These are phyloP conservation scores for Peniophora sp. DNA, from an alignment of 1,284 basidiomycete species.

Conservation along the genomic window DNA sequence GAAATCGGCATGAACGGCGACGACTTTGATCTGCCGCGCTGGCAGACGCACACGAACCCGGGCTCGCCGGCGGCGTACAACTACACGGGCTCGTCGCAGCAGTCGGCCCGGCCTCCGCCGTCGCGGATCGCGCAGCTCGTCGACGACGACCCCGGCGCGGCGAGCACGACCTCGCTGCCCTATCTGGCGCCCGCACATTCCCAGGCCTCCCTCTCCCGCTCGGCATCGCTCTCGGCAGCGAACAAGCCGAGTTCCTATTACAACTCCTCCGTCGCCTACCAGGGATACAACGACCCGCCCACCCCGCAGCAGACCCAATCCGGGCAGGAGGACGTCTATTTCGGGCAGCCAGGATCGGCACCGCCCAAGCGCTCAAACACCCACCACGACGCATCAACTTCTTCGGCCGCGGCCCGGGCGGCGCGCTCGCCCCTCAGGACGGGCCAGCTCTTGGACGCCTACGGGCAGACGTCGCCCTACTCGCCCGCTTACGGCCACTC, in stretches of 20 bases:
- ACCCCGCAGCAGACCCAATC: slow-evolving; percentile 13
- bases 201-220: slow-evolving; percentile 50
- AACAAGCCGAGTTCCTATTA: slow-evolving; percentile 41
- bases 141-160: slow-evolving; percentile 40
- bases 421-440: slow-evolving; percentile 54
- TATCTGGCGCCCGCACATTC: slow-evolving; percentile 39
- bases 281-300: slow-evolving; percentile 14
- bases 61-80: slow-evolving; percentile 27
- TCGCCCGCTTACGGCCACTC: slow-evolving; percentile 42
- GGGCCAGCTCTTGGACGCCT: slow-evolving; percentile 54
- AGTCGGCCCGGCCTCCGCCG: slow-evolving; percentile 24
- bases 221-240: slow-evolving; percentile 49
- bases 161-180: slow-evolving; percentile 30
- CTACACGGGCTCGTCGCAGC: slow-evolving; percentile 14
- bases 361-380: slow-evolving; percentile 49
- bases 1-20: slow-evolving; percentile 48
- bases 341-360: slow-evolving; percentile 37
- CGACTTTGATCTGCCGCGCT: slow-evolving; percentile 73
- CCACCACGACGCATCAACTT: slow-evolving; percentile 31
- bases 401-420: slow-evolving; percentile 35
- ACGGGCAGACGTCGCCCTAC: slow-evolving; percentile 43
- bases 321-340: slow-evolving; percentile 60
- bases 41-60: slow-evolving; percentile 56
- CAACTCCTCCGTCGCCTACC: slow-evolving; percentile 50
- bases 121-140: slow-evolving; percentile 57